Evolutionary conservation across 768 basidiomycete species (phyloP).

Genomic region (Udeniomyces megalosporus): DNA sequence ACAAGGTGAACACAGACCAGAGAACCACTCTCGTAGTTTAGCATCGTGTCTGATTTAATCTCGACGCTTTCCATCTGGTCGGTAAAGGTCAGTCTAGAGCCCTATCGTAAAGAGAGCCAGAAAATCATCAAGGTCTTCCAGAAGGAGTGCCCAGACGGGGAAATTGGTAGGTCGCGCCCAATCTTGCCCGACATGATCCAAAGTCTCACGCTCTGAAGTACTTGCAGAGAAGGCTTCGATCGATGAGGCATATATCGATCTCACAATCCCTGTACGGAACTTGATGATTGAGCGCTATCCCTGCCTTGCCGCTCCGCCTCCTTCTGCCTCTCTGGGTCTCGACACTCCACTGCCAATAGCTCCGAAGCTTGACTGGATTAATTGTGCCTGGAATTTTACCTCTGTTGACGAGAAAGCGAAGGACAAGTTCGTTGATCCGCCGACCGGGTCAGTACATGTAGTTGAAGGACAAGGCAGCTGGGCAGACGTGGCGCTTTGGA

Average conservation of each 20-base stretch:
- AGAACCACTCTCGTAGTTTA: too few species aligned
- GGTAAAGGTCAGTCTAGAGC: conserved; percentile 89
- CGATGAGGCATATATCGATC: conserved; percentile 90
- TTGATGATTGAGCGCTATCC: conserved; percentile 59
- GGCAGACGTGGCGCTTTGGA: conserved; percentile 81
- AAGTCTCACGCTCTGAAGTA: background rate
- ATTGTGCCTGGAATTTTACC: conserved; percentile 5
- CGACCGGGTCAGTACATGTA: too few species aligned
- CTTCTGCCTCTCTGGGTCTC: conserved; percentile 48
- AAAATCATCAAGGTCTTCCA: conserved; percentile 76
- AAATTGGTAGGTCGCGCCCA: conserved; percentile 46
- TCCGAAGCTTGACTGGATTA: conserved; percentile 27
- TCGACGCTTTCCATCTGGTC: too few species aligned
- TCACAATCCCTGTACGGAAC: conserved; percentile 64
- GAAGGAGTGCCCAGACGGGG: conserved; percentile 56
- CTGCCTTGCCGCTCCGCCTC: conserved; percentile 52
- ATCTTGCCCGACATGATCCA: background rate
- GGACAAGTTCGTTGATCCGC: too few species aligned
- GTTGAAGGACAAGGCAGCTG: conserved; percentile 37
- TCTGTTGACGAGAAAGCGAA: too few species aligned
- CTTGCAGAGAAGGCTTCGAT: conserved; percentile 83
- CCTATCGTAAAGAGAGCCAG: conserved; percentile 74
- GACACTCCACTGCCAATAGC: conserved; percentile 48
- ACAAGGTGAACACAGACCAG: conserved; percentile 52
- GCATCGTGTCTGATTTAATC: too few species aligned